These are phyloP conservation scores for Parmelia sp. DNA, from an alignment of 495 filamentous ascomycete genomes.

Conservation along the genomic window DNA sequence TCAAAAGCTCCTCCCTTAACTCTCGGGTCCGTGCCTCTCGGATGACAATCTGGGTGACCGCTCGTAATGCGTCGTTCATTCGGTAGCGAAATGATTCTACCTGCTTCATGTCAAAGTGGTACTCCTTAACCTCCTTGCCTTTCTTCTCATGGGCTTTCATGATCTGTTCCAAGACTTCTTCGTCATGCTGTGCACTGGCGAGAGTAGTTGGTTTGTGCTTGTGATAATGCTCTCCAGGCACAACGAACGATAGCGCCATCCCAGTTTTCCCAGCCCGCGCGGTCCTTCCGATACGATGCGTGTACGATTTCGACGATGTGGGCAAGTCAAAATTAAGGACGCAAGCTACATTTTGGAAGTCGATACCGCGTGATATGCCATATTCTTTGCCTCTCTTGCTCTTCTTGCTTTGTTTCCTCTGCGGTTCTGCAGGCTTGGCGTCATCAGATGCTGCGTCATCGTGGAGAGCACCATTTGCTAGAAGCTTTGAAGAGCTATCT, in stretches of 20 bases:
- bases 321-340: constrained; percentile 98
- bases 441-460: constrained; percentile 26
- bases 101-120: constrained; percentile 89
- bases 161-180: constrained; percentile 70
- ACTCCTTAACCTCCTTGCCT: constrained; percentile 74
- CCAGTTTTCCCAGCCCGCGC: constrained; percentile 83
- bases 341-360: constrained; percentile 90
- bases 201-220: constrained; percentile 85
- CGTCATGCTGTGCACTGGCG: constrained; percentile 68
- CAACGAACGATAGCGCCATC: constrained; percentile 89
- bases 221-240: constrained; percentile 70
- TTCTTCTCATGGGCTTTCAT: constrained; percentile 62
- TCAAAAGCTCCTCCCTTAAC: constrained; percentile 79
- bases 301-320: constrained; percentile 81
- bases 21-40: constrained; percentile 86
- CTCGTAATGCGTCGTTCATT: constrained; percentile 79
- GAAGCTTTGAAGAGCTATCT: constrained; percentile 21
- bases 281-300: constrained; percentile 89
- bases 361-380: constrained; percentile 86
- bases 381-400: constrained; percentile 71
- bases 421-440: constrained; percentile 19
- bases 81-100: constrained; percentile 92
- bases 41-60: constrained; percentile 74
- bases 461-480: constrained; percentile 23
- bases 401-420: constrained; percentile 58